phyloP scores from a whole-genome alignment of 345 rosid species.

The Eucalyptus sp. region DNA sequence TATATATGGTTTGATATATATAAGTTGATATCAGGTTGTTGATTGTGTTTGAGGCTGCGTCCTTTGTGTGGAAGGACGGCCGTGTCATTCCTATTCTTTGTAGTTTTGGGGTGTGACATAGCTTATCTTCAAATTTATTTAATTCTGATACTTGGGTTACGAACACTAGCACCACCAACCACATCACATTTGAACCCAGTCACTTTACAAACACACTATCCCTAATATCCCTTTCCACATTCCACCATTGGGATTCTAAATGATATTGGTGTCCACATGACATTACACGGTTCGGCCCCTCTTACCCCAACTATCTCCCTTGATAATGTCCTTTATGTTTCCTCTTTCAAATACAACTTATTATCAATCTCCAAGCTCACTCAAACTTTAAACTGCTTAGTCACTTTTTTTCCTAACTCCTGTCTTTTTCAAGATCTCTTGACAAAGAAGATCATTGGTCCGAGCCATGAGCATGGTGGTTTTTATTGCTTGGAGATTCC shows the following conservation, averaged over 20 bases:
- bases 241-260: not conserved
- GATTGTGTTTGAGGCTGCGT: too few species aligned
- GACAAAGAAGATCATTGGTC: not conserved
- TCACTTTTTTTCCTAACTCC: not conserved
- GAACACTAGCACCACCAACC: not conserved
- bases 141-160: not conserved
- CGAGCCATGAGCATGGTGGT: not conserved
- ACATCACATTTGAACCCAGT: not conserved
- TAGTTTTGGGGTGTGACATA: too few species aligned
- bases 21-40: too few species aligned
- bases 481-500: not conserved
- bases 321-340: not conserved
- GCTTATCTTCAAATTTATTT: not conserved
- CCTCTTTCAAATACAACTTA: not conserved
- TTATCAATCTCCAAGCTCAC: not conserved
- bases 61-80: too few species aligned
- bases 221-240: not conserved
- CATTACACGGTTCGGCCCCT: accelerated
- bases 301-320: not conserved
- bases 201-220: not conserved
- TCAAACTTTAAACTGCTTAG: not conserved
- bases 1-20: too few species aligned
- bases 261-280: not conserved
- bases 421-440: not conserved
- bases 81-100: too few species aligned